Evolutionary conservation across 1,139 yeast genomes (phyloP), one percentile per base, ranked within the genome.

Genomic region (Yamadazyma oceani): DNA sequence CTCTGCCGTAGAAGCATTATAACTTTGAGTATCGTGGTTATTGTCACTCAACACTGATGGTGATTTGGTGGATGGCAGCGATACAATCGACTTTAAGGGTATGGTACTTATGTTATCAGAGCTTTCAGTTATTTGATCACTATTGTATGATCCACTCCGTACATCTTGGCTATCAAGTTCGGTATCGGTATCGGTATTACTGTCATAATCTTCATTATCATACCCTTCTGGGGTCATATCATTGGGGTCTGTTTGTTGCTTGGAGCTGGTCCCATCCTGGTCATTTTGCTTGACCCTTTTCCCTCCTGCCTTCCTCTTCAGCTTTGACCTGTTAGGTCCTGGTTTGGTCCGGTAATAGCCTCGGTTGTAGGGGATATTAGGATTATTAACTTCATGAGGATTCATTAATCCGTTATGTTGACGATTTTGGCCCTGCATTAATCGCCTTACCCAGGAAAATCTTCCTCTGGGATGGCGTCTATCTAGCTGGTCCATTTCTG

Each of bases 71-170:
- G 74, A 67, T 25, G 79, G 78, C 2, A 64, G 54, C 2, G 80
- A 74, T 16, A 70, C 61, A 31, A 75, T 60, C 14, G 82, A 77
- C 42, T 75, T 67, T 34, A 78, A 56, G 0, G 84, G 82, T 3
- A 64, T 66, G 16, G 81, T 75, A 45, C 80, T 73, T 32, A 72
- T 60, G 45, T 57, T 58, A 42, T 62, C 69, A 21, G 58, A 57
- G 34, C 45, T 50, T 37, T 47, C 39, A 17, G 53, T 48, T 17
- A 35, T 31, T 26, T 47, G 49, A 28, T 50, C 56, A 39, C 54
- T 49, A 17, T 30, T 35, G 26, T 37, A 38, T 5, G 44, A 36
- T 2, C 36, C 41, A 16, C 42, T 35, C 12, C 42, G 32, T 26
- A 31, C 15, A 10, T 27, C 30, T 16, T 26, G 15, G 2, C 26